Evolutionary conservation across 1,284 basidiomycete species (phyloP).

Genomic region (Ustilago nuda): DNA sequence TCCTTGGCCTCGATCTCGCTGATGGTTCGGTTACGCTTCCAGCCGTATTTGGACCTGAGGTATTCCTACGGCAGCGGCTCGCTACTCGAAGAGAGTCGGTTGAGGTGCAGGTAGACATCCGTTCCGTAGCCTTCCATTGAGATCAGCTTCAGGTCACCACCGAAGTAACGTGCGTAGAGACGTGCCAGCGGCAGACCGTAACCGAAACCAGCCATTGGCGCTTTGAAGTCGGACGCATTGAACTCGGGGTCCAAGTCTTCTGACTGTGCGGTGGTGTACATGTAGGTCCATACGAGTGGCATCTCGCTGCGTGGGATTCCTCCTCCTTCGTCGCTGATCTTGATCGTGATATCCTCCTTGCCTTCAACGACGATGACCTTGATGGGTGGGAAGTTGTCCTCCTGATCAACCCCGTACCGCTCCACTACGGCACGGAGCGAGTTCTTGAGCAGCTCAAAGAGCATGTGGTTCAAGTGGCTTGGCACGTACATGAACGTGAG

Average conservation of each 20-base stretch:
- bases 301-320: slow-evolving; percentile 92
- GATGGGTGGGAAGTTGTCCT: slow-evolving; percentile 88
- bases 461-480: slow-evolving; percentile 87
- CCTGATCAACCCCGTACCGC: slow-evolving; percentile 84
- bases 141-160: slow-evolving; percentile 93
- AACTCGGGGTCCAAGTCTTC: slow-evolving; percentile 86
- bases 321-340: slow-evolving; percentile 95
- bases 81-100: slow-evolving; percentile 74
- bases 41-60: slow-evolving; percentile 56
- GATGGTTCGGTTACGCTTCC: slow-evolving; percentile 51
- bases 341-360: slow-evolving; percentile 92
- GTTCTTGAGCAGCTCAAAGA: slow-evolving; percentile 99
- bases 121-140: slow-evolving; percentile 86
- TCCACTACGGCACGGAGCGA: slow-evolving; percentile 96
- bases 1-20: slow-evolving; percentile 46
- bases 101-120: slow-evolving; percentile 85
- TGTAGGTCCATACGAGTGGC: slow-evolving; percentile 97
- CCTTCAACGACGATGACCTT: slow-evolving; percentile 93
- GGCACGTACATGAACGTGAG: slow-evolving; percentile 96
- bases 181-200: slow-evolving; percentile 91
- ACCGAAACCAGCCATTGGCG: slow-evolving; percentile 91
- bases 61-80: slow-evolving; percentile 70
- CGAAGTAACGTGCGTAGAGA: slow-evolving; percentile 89
- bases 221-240: slow-evolving; percentile 92
- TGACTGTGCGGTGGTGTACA: slow-evolving; percentile 94